phyloP scores from a whole-genome alignment of 441 rosid genomes.

The Gossypium schwendimanii region DNA sequence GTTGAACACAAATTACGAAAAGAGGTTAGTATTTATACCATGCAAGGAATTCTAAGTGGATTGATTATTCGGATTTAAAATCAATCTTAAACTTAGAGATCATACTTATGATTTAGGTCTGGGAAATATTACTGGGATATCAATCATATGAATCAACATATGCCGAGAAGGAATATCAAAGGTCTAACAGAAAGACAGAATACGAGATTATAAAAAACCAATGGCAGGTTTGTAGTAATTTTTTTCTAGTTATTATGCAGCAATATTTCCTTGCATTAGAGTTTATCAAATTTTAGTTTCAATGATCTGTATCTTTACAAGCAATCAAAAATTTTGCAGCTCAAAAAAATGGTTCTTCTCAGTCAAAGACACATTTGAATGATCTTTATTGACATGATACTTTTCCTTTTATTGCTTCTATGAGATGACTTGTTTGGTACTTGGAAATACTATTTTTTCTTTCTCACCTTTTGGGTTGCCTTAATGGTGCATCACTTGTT shows the following conservation, averaged over 20 bases:
- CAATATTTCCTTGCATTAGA: neutral
- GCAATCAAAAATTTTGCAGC: neutral
- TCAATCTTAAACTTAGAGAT: constrained; percentile 19
- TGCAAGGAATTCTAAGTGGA: constrained; percentile 8
- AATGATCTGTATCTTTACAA: neutral
- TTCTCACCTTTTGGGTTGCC: neutral
- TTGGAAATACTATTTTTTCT: too few relatives aligned
- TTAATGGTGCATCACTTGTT: neutral
- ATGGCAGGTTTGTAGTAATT: constrained; percentile 75
- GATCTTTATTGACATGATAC: neutral
- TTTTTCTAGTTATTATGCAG: neutral
- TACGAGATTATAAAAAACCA: constrained; percentile 71
- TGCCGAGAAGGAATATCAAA: constrained; percentile 78
- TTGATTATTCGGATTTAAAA: constrained; percentile 13
- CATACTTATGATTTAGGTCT: constrained; percentile 43
- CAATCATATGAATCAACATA: constrained; percentile 70
- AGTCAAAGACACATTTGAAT: neutral
- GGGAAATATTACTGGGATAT: constrained; percentile 88
- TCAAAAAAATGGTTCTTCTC: neutral
- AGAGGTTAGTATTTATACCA: constrained; percentile 51
- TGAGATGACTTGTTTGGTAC: neutral
- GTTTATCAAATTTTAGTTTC: neutral
- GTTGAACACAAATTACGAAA: constrained; percentile 63
- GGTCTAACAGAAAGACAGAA: constrained; percentile 52
- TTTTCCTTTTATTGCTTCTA: neutral